These are phyloP conservation scores for Exophiala sp. DNA, from an alignment of 2,329 filamentous ascomycete species.

Conservation along the genomic window DNA sequence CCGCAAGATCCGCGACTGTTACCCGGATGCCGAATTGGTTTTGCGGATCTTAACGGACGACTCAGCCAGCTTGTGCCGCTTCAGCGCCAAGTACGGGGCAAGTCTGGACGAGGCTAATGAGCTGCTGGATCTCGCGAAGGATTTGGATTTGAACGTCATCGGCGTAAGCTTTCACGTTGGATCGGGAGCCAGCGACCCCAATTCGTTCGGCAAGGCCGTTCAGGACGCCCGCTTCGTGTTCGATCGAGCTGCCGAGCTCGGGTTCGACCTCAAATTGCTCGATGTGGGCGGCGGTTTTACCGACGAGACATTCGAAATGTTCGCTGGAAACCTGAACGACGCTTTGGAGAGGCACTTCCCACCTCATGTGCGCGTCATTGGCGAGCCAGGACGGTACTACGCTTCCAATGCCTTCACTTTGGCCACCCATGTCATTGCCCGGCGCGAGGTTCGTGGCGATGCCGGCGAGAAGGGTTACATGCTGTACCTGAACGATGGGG, in stretches of 20 bases:
- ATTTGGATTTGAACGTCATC: conserved; percentile 83
- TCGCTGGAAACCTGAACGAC: conserved; percentile 74
- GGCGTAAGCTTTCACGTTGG: conserved; percentile 98
- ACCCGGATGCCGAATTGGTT: conserved; percentile 83
- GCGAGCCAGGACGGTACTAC: conserved; percentile 95
- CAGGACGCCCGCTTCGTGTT: conserved; percentile 86
- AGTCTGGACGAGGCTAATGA: conserved; percentile 75
- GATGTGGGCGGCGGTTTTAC: conserved; percentile 95
- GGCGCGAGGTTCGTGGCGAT: conserved; percentile 74
- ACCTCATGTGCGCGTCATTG: conserved; percentile 77
- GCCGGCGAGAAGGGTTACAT: conserved; percentile 74
- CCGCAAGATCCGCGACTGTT: conserved; percentile 93
- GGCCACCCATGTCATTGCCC: conserved; percentile 92
- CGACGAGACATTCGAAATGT: conserved; percentile 84
- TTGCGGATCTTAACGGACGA: conserved; percentile 96
- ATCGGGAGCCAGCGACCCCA: conserved; percentile 90
- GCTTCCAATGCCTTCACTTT: conserved; percentile 90
- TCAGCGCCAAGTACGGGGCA: conserved; percentile 97
- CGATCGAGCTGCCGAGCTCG: conserved; percentile 72
- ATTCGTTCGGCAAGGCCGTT: conserved; percentile 85
- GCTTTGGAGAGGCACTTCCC: conserved; percentile 89
- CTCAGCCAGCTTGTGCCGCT: conserved; percentile 84
- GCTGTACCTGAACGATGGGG: conserved; percentile 95
- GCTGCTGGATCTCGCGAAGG: conserved; percentile 74
- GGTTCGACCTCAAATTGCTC: conserved; percentile 78